phyloP scores from a whole-genome alignment of 2,329 filamentous ascomycete species.

The Fusarium sp. region DNA sequence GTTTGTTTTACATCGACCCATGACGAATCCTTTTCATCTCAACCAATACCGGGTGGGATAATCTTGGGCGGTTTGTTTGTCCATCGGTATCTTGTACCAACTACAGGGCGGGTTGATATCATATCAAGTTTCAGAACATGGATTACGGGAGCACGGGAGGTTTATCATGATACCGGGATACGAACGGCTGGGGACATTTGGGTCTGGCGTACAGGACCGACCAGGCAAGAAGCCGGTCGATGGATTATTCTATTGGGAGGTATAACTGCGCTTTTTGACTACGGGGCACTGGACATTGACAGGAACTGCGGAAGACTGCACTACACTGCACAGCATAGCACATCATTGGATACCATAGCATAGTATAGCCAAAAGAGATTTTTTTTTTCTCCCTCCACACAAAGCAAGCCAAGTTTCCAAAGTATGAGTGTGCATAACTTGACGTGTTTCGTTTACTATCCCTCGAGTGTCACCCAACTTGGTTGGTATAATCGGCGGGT shows the following conservation, averaged over 20 bases:
- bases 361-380: slow-evolving; percentile 41
- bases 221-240: slow-evolving; percentile 39
- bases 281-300: slow-evolving; percentile 31
- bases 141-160: slow-evolving; percentile 45
- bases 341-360: slow-evolving; percentile 42
- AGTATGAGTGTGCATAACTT: slow-evolving; percentile 9
- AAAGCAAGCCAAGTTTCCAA: slow-evolving; percentile 27
- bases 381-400: slow-evolving; percentile 34
- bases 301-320: slow-evolving; percentile 43
- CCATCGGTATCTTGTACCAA: slow-evolving; percentile 45
- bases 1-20: slow-evolving; percentile 39
- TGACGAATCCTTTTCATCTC: slow-evolving; percentile 33
- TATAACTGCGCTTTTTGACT: slow-evolving; percentile 36
- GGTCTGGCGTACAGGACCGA: slow-evolving; percentile 39
- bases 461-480: slow-evolving; percentile 1
- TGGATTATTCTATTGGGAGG: slow-evolving; percentile 34
- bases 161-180: slow-evolving; percentile 46
- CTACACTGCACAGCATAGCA: slow-evolving; percentile 40
- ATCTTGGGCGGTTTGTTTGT: slow-evolving; percentile 36
- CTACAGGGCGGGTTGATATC: slow-evolving; percentile 43
- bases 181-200: slow-evolving; percentile 37
- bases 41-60: slow-evolving; percentile 27
- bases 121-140: slow-evolving; percentile 47
- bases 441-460: background rate
- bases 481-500: background rate